phyloP scores from a whole-genome alignment of 768 basidiomycete species.

The Pulveroboletus sp. region DNA sequence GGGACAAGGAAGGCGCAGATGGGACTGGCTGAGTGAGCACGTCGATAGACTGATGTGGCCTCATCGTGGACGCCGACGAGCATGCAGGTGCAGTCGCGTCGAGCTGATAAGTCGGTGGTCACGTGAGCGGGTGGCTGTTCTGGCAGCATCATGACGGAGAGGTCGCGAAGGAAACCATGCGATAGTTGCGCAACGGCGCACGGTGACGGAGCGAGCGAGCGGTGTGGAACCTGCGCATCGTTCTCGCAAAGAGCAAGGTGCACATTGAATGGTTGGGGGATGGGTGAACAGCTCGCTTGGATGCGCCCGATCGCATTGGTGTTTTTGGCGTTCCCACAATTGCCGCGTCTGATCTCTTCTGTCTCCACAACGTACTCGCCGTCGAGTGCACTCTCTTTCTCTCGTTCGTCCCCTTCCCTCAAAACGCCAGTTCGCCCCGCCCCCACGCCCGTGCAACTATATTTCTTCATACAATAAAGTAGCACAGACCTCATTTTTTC shows the following conservation, averaged over 20 bases:
- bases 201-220: constrained; percentile 9
- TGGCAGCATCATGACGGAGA: background rate
- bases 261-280: background rate
- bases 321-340: constrained; percentile 9
- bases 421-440: constrained; percentile 24
- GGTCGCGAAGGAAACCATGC: constrained; percentile 12
- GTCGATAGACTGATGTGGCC: constrained; percentile 14
- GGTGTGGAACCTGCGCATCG: constrained; percentile 1
- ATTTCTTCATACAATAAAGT: constrained; percentile 11
- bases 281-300: background rate
- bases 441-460: background rate
- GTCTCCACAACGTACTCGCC: constrained; percentile 14
- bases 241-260: constrained; percentile 2
- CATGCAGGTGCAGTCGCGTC: constrained; percentile 1
- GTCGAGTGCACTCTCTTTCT: constrained; percentile 4
- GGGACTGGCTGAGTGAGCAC: constrained; percentile 28
- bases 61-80: constrained; percentile 16
- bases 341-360: constrained; percentile 14
- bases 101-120: constrained; percentile 8
- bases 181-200: constrained; percentile 6
- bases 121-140: constrained; percentile 5
- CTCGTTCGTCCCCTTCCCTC: constrained; percentile 10
- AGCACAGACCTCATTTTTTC: constrained; percentile 14
- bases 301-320: background rate
- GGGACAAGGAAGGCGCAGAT: constrained; percentile 20